Evolutionary conservation across 805 yeast species (phyloP), one percentile per base, ranked within the genome.

Genomic region (Priceomyces carsonii): DNA sequence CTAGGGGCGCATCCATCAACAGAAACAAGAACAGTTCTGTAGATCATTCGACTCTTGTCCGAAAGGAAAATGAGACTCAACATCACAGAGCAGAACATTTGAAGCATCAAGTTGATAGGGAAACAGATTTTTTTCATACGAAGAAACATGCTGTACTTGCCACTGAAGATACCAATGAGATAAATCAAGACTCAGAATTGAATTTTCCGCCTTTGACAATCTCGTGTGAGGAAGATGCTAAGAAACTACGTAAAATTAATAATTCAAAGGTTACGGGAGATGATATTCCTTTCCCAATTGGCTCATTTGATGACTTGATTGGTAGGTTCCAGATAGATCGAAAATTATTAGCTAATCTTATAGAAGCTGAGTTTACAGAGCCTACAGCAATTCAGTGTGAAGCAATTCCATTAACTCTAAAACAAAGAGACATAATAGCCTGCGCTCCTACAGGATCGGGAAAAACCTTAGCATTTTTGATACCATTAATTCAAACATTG

Each of bases 391-490:
- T 93, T 49, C 99, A 93, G 63, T 77, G 88, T 42, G 97, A 93
- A 59, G 79, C 89, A 2, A 80, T 93, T 26, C 97, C 99, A 2
- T 67, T 79, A 7, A 62, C 86, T 9, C 62, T 88, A 35, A 71
- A 77, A 35, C 73, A 69, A 18, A 75, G 95, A 40, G 97, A 91
- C 55, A 57, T 93, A 21, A 69, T 93, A 27, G 95, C 95, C 1
- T 87, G 96, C 71, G 97, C 98, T 0, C 98, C 98, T 30, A 93
- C 99, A 1, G 99, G 99, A 49, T 88, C 97, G 4, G 99, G 99
- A 70, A 93, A 93, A 57, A 93, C 99, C 0, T 68, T 93, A 32
- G 95, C 97, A 19, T 93, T 85, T 55, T 65, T 86, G 38, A 77
- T 89, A 12, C 99, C 99, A 3, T 50, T 91, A 48, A 61, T 93